A percentile compares a stretch with the other conserved stretches of the same genome.
These are phyloP conservation scores for Umbellularia californica DNA, from an alignment of 164 flowering plant genomes.

Conservation along the genomic window DNA sequence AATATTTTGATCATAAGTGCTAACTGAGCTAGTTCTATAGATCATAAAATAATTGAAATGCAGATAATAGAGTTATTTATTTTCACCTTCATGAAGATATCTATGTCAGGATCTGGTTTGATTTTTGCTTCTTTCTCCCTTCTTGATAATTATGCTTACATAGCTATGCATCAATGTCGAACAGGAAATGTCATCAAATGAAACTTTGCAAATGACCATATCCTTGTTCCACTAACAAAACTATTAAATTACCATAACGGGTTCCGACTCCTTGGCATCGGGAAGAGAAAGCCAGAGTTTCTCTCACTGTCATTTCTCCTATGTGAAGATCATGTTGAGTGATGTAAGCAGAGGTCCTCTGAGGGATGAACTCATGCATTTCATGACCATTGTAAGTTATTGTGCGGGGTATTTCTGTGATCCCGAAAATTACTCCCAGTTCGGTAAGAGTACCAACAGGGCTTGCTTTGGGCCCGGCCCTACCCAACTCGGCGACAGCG, in stretches of 20 bases:
- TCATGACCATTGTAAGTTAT: conserved; percentile 64
- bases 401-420: no score
- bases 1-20: no score
- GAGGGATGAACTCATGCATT: conserved; percentile 63
- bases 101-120: neutral
- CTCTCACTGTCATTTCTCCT: conserved; percentile 53
- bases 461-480: no score
- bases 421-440: no score
- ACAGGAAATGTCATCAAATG: neutral
- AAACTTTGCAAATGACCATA: neutral
- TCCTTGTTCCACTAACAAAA: neutral
- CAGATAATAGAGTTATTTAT: neutral
- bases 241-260: conserved; percentile 28
- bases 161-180: neutral
- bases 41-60: neutral
- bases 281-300: conserved; percentile 49
- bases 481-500: no score
- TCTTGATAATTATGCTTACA: neutral
- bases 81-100: conserved; percentile 4
- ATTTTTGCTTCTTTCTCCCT: neutral
- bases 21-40: neutral
- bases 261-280: conserved; percentile 59
- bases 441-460: no score
- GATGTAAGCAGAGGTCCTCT: conserved; percentile 54
- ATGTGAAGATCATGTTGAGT: conserved; percentile 55